Base-by-base conservation (phyloP, 2,329 filamentous ascomycete species). In the Fusarium annulatum region DNA sequence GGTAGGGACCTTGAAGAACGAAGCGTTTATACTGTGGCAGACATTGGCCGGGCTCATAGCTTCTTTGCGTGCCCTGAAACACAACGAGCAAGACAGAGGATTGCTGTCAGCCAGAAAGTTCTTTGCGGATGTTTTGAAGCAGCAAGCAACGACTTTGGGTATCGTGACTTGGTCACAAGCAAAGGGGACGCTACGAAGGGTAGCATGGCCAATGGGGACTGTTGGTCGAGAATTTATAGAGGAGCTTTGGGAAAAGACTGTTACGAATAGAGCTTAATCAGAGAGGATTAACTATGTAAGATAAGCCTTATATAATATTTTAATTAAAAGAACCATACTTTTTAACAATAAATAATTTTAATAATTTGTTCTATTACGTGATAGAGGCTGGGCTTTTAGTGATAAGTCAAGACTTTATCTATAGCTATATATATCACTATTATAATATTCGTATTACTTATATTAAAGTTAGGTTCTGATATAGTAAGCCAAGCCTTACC, bases 201-300 rank as follows among this genome's bases (percentile, higher is more conserved):
- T 70, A 14, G 45, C 46, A 6, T 70, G 67, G 67, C 60, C 67
- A 0, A 23, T 19, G 21, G 19, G 19, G 16, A n/a, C 16, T 11
- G 9, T 3, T 4, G 19, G 16, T 18, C 15, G 21, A 2, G 39
- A 30, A 4, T 39, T 51, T 7, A 12, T 70, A 3, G 23, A 38
- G 15, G 28, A 53, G 5, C 8, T 65, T 2, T 70, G 65, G 79
- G 76, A 23, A 8, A 18, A 48, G 11, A 26, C 5, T 26, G 26
- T 26, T 26, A 26, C 26, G 6, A 26, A 26, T 26, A 26, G 26
- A 26, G 26, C 26, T 26, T 26, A 26, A 26, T 26, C 26, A 26
- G 26, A 26, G 26, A 26, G 26, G 26, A 26, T 26, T 26, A 26
- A 26, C 26, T 26, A 26, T 26, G 7, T 26, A 26, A 26, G 26